Evolutionary conservation across 306 rosid genomes (phyloP), one percentile per base, ranked within the genome.

Genomic region (Citrullus colocynthis): DNA sequence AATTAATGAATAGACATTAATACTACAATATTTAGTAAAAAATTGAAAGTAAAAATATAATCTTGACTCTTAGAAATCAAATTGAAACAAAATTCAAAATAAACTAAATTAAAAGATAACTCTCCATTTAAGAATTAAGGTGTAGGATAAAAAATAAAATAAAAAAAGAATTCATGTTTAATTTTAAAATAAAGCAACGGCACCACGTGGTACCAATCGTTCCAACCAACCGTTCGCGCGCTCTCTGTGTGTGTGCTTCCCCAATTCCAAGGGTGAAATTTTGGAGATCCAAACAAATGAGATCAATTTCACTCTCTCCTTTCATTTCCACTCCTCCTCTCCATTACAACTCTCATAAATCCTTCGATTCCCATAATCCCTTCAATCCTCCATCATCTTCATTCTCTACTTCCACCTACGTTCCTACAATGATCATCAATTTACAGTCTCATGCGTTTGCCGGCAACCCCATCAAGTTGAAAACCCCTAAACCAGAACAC

Each of bases 381-480:
- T 51, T 18, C 44, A 54, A 34, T 18, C 17, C 71, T 2, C 2
- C 37, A 9, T 6, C 70, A 42, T 3, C 39, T 3, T 55, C 32
- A 6, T 2, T 59, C 37, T 42, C 58, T 59, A 9, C 5, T 42
- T 39, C 21, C 52, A 42, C 34, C 1, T 57, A 42, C 0, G 8
- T 42, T 16, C 15, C 82, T 51, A 66, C 87, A 61, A 91, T 91
- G 96, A 85, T 94, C 71, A 79, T 88, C 13, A 87, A 39, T 83
- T 71, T 90, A 37, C 81, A 76, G 17, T 57, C 84, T 42, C 95
- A 86, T 30, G 90, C 93, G 83, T 90, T 91, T 74, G 86, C 97
- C 6, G 88, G 90, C 66, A 89, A 91, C 61, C 94, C 93, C 49
- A 77, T 87, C 6, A 75, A 51, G 52, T 78, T 90, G 78, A 87